Conservation (phyloP, 2,329 filamentous ascomycete genomes). For the Annulohypoxylon truncatum region DNA sequence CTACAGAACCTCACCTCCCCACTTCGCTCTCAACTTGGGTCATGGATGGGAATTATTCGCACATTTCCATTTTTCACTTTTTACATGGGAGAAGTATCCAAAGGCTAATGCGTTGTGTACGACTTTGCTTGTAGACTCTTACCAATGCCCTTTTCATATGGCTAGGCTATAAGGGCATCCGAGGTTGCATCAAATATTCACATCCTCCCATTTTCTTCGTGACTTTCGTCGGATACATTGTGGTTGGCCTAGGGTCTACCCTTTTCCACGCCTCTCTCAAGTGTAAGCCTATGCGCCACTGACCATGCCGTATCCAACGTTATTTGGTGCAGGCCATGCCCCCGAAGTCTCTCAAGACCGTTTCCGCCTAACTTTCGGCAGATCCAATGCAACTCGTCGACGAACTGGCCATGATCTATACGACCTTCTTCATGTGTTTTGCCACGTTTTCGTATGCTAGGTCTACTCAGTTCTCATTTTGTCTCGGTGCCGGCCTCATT, state of each 20-base stretch:
- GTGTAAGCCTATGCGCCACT: constrained; percentile 54
- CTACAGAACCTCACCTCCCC: neutral
- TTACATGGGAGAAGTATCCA: constrained; percentile 2
- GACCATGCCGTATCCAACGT: constrained; percentile 5
- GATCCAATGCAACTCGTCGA: constrained; percentile 71
- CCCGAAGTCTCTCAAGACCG: constrained; percentile 1
- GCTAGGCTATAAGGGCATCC: constrained; percentile 79
- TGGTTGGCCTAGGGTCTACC: constrained; percentile 66
- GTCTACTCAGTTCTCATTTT: constrained; percentile 60
- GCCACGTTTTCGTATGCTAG: constrained; percentile 80
- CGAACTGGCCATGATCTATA: constrained; percentile 71
- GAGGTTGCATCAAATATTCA: constrained; percentile 75
- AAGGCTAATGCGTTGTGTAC: constrained; percentile 39
- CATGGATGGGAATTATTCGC: neutral
- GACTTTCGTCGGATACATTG: constrained; percentile 64
- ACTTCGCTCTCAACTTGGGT: neutral
- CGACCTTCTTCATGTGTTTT: constrained; percentile 66
- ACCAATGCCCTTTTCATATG: constrained; percentile 87
- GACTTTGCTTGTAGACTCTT: constrained; percentile 65
- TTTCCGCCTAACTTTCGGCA: constrained; percentile 43
- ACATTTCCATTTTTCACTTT: neutral
- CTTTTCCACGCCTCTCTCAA: constrained; percentile 69
- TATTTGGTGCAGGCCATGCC: constrained; percentile 3
- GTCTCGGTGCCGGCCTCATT: constrained; percentile 68
- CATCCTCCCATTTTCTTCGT: constrained; percentile 83